Evolutionary conservation across 345 rosid genomes (phyloP).

Genomic region (Arabis hirsuta): DNA sequence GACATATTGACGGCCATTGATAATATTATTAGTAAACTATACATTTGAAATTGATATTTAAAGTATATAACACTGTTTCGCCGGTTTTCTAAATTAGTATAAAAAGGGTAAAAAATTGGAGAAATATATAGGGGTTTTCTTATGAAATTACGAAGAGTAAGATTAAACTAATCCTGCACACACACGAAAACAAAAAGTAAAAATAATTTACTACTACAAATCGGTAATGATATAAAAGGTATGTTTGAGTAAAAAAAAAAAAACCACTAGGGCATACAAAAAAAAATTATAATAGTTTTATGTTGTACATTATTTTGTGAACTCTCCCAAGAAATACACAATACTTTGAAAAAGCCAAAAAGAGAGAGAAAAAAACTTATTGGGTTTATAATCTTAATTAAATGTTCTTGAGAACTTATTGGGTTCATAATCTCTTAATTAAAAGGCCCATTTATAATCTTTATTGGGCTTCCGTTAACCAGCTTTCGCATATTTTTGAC

Average conservation of each 20-base stretch:
- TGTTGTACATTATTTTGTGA: too few relatives aligned
- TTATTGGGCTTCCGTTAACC: neutral
- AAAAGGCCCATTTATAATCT: neutral
- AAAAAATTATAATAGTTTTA: too few relatives aligned
- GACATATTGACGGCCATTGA: slow-evolving; percentile 29
- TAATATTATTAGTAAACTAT: neutral
- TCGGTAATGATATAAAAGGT: too few relatives aligned
- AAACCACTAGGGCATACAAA: too few relatives aligned
- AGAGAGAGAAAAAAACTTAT: neutral
- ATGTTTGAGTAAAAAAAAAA: too few relatives aligned
- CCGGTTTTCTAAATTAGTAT: neutral
- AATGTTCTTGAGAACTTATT: too few relatives aligned
- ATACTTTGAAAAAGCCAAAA: neutral
- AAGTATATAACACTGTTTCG: neutral
- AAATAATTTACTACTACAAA: too few relatives aligned
- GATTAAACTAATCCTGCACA: neutral
- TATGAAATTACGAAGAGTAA: neutral
- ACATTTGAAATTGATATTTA: neutral
- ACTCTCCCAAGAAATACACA: neutral
- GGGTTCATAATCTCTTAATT: neutral
- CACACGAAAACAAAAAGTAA: too few relatives aligned
- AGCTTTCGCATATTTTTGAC: too few relatives aligned
- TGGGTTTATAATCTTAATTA: neutral
- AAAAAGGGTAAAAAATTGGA: neutral
- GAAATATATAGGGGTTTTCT: neutral